Evolutionary conservation across 331 rosid species (phyloP), one percentile per base, ranked within the genome.

Genomic region (Acacia concinna): DNA sequence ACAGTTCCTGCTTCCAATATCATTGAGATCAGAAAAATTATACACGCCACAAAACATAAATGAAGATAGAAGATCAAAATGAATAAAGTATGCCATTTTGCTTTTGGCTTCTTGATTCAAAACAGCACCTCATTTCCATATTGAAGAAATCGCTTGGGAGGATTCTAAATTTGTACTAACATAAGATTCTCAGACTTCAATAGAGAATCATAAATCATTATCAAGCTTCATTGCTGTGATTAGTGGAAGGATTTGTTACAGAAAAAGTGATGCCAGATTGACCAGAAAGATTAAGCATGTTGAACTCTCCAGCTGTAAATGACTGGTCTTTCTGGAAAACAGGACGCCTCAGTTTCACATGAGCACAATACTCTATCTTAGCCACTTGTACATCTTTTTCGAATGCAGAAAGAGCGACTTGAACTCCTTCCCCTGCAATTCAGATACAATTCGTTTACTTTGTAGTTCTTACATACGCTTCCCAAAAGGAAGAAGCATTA

Each of bases 351-450:
- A 95, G 90, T 79, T 87, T 81, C 25, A 87, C 87, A 85, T 88
- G 88, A 20, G 90, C 94, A 78, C 99, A 95, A 57, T 93, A 95
- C 25, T 90, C 79, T 35, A 85, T 88, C 66, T 81, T 60, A 62
- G 85, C 83, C 15, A 87, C 90, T 1, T 62, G 65, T n/a, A 81
- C 82, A 11, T 84, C 85, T 60, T 91, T 81, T 84, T 23, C 63
- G 77, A 87, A 86, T 1, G 84, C 51, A 74, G 93, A 74, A 49
- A 90, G 77, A 7, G 98, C 90, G 73, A 89, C 89, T 8, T 78
- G 85, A 49, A 90, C 87, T 71, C 91, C 99, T 86, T 95, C 98
- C 27, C 97, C 98, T 95, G 79, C 85, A 79, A 32, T 67, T 71
- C 46, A 68, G 18, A 57, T 30, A 30, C 41, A 31, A 11, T 37